These are phyloP conservation scores for Auricularia cornea DNA, from an alignment of 768 basidiomycete species.

Conservation along the genomic window DNA sequence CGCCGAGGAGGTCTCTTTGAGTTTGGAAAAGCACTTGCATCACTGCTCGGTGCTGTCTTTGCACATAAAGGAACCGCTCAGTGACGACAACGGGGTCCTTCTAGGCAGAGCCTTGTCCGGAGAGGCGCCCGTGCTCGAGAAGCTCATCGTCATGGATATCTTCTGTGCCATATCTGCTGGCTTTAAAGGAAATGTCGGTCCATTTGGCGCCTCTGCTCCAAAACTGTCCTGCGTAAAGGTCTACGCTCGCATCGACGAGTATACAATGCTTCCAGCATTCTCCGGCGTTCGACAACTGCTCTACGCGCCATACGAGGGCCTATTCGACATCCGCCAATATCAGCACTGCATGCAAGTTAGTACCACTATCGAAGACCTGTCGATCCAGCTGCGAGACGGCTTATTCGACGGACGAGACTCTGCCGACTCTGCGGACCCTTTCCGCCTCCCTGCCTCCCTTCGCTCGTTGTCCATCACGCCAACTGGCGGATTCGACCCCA, in stretches of 20 bases:
- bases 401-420: no score
- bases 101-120: not conserved
- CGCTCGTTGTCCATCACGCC: no score
- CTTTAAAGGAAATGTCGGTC: not conserved
- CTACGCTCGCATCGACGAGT: not conserved
- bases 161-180: not conserved
- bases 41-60: not conserved
- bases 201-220: not conserved
- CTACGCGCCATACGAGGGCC: no score
- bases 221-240: not conserved
- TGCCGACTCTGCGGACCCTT: no score
- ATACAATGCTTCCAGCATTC: no score
- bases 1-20: not conserved
- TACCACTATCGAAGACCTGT: no score
- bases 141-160: not conserved
- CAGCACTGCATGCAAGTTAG: no score
- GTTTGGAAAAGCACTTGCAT: not conserved
- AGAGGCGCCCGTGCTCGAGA: not conserved
- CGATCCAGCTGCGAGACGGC: no score
- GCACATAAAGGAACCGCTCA: not conserved
- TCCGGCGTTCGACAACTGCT: no score
- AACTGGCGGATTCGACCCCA: no score
- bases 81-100: not conserved
- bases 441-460: no score
- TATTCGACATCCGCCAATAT: no score